Conservation (phyloP, 805 yeast species). For the Barnettozyma vustinii region DNA sequence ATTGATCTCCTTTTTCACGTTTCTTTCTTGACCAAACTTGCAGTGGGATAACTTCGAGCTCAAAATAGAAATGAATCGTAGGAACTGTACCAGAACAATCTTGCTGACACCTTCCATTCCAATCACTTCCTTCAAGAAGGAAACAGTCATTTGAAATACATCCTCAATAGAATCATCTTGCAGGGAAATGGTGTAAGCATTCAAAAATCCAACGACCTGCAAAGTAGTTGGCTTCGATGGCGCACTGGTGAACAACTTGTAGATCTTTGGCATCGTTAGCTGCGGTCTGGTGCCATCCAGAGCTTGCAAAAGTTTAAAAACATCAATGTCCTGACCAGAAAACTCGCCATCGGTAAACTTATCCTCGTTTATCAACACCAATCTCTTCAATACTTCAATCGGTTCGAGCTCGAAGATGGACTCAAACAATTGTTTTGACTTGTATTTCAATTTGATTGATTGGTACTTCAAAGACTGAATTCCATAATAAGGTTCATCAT, state of each 20-base stretch:
- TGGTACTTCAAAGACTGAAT: slow-evolving; percentile 38
- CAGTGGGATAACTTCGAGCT: slow-evolving; percentile 52
- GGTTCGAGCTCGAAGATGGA: slow-evolving; percentile 63
- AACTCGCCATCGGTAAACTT: not conserved
- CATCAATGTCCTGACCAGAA: slow-evolving; percentile 24
- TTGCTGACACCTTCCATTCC: slow-evolving; percentile 35
- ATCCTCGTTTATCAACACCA: slow-evolving; percentile 36
- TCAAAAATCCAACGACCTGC: slow-evolving; percentile 30
- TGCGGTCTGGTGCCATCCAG: slow-evolving; percentile 82
- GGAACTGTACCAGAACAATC: slow-evolving; percentile 46
- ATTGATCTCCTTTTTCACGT: slow-evolving; percentile 48
- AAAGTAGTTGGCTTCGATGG: slow-evolving; percentile 12
- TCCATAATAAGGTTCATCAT: slow-evolving; percentile 21
- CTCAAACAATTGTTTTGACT: slow-evolving; percentile 62
- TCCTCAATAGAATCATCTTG: slow-evolving; percentile 80
- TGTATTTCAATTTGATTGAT: slow-evolving; percentile 60
- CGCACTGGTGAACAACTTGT: slow-evolving; percentile 41
- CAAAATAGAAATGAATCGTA: slow-evolving; percentile 47
- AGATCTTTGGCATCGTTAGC: slow-evolving; percentile 61
- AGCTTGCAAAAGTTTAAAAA: slow-evolving; percentile 64
- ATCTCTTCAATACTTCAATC: slow-evolving; percentile 62
- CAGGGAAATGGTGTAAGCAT: slow-evolving; percentile 55
- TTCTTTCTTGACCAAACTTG: slow-evolving; percentile 57
- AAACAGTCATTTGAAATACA: slow-evolving; percentile 54
- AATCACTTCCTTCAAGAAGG: slow-evolving; percentile 55